A percentile compares a stretch with the other conserved stretches of the same genome.
Conservation (phyloP, 495 filamentous ascomycete genomes). For the Aspergillus nidulans region DNA sequence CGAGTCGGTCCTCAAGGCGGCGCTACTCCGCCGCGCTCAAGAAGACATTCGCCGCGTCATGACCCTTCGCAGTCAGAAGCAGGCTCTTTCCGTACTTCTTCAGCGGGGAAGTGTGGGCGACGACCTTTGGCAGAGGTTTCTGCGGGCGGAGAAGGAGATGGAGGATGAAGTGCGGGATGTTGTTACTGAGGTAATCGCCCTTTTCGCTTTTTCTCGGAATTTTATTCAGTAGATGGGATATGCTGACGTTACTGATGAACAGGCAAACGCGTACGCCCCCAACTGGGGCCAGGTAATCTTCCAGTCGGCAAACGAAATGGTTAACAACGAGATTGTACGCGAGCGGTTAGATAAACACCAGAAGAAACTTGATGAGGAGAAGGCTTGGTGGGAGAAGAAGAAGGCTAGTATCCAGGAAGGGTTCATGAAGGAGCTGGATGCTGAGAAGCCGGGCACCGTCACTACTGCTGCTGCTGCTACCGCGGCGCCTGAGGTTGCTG, state of each 20-base stretch:
- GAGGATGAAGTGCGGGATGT: constrained; percentile 94
- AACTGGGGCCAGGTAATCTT: constrained; percentile 94
- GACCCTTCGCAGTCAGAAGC: constrained; percentile 77
- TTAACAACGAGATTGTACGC: constrained; percentile 60
- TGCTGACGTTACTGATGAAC: neutral
- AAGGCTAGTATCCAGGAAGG: constrained; percentile 65
- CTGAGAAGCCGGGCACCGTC: constrained; percentile 26
- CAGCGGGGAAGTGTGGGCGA: constrained; percentile 92
- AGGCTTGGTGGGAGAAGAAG: constrained; percentile 88
- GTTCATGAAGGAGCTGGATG: constrained; percentile 81
- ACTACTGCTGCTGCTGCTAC: constrained; percentile 23
- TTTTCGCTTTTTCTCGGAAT: neutral
- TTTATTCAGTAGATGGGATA: neutral
- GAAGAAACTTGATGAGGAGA: constrained; percentile 62
- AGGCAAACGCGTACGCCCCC: constrained; percentile 83
- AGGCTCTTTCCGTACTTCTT: constrained; percentile 72
- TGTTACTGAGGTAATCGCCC: constrained; percentile 68
- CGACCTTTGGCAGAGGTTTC: constrained; percentile 91
- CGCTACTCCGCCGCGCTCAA: constrained; percentile 80
- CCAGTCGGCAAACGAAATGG: constrained; percentile 86
- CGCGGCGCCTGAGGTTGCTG: constrained; percentile 1
- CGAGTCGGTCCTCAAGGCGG: constrained; percentile 80
- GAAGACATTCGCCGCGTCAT: constrained; percentile 92
- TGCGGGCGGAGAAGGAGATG: constrained; percentile 92
- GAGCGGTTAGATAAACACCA: constrained; percentile 61